Base-by-base conservation (phyloP, 768 basidiomycete genomes). In the Strobilomyces confusus region DNA sequence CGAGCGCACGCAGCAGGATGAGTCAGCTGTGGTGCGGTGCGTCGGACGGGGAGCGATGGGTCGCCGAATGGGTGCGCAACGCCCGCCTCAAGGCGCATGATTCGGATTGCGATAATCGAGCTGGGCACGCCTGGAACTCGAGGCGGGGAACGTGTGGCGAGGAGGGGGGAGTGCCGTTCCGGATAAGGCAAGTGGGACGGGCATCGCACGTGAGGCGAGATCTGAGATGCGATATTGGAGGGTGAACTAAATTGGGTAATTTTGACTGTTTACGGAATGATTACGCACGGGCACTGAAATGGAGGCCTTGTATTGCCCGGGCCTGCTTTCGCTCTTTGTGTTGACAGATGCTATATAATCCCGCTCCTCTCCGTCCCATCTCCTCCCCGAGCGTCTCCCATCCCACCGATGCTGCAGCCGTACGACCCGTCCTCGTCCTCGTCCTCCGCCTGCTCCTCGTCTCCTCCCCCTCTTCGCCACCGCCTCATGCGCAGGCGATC, bases 41-140 rank as follows among this genome's bases (percentile, higher is more conserved):
- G 50, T 41, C 38, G 20, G 43, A 3, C 17, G 46, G 19, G 40
- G 48, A 29, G 5, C 5, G 17, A 12, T 8, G 14, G 29, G 5
- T 30, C 19, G 29, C 37, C 48, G 51, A 17, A 15, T 33, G n/a
- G 5, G 43, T 26, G 41, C 41, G 49, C 49, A 34, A 56, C 51
- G 52, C 49, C 41, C 33, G 19, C 22, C 44, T 38, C 44, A 44
- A 50, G 49, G 32, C 23, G 45, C 44, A 19, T 25, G 57, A 37
- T 46, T 62, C 58, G 58, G 66, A 65, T 65, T 63, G 65, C 60
- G 66, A 67, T 67, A 68, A 67, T 67, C 64, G 58, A 50, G 59
- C 48, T 15, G 42, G 55, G 45, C 69, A 68, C 59, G 65, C 66
- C 45, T 57, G 15, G 45, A 49, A 60, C 62, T 64, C 59, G 67